Evolutionary conservation across 495 filamentous ascomycete species (phyloP).

Genomic region (Penicillium paradoxum): DNA sequence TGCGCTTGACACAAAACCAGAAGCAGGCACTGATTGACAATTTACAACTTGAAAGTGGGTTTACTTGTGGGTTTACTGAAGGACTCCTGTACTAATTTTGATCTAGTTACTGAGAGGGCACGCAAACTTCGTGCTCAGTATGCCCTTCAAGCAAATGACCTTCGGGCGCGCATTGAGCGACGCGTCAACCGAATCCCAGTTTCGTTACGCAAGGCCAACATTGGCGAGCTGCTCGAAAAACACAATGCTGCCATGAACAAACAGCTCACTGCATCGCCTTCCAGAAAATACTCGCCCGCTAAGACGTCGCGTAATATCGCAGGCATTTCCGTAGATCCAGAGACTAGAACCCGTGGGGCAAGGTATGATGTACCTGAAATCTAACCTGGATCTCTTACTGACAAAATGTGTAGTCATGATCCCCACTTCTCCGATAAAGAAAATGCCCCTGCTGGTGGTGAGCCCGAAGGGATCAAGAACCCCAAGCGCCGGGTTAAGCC

Average conservation of each 20-base stretch:
- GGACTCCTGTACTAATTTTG: background rate
- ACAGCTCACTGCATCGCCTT: constrained; percentile 24
- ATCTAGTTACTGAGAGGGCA: constrained; percentile 80
- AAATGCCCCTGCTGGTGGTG: constrained; percentile 51
- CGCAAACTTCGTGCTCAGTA: constrained; percentile 89
- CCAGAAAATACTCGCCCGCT: constrained; percentile 26
- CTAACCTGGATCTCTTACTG: constrained; percentile 1
- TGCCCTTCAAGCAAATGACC: constrained; percentile 75
- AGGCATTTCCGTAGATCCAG: constrained; percentile 29
- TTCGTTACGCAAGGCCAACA: constrained; percentile 70
- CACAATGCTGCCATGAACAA: constrained; percentile 34
- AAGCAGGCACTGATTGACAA: constrained; percentile 92
- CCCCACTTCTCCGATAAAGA: constrained; percentile 71
- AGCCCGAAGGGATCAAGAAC: constrained; percentile 44
- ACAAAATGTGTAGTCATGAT: constrained; percentile 49
- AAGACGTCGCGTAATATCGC: constrained; percentile 29
- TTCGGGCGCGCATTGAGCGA: constrained; percentile 84
- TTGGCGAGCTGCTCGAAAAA: constrained; percentile 73
- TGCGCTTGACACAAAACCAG: constrained; percentile 67
- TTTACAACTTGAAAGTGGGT: constrained; percentile 83
- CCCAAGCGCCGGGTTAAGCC: constrained; percentile 57
- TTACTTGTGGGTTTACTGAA: background rate
- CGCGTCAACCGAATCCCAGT: constrained; percentile 90
- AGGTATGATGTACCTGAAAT: constrained; percentile 47
- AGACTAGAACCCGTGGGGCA: constrained; percentile 49